Evolutionary conservation across 306 rosid species (phyloP).

Genomic region (Cucumis melo): DNA sequence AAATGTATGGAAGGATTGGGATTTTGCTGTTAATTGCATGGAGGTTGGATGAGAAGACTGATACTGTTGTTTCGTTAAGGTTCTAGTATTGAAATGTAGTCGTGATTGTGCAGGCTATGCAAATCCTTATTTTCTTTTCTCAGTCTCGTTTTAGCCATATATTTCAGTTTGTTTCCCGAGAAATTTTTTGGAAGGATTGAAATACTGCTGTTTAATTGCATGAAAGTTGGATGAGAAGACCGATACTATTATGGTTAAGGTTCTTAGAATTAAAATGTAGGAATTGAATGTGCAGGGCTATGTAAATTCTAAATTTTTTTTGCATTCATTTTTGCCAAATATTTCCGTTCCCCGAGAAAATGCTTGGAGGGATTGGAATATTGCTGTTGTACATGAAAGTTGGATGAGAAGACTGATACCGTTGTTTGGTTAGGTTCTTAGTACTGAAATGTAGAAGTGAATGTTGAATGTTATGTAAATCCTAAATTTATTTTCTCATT

Average conservation of each 20-base stretch:
- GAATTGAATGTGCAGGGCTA: background rate
- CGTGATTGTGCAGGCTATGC: background rate
- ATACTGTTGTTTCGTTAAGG: background rate
- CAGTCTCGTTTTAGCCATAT: background rate
- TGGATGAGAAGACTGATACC: background rate
- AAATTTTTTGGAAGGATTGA: background rate
- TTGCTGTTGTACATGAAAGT: background rate
- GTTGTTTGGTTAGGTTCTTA: background rate
- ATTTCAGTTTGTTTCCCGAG: background rate
- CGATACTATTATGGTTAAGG: background rate
- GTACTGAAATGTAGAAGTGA: background rate
- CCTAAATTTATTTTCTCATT: background rate
- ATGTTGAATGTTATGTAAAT: background rate
- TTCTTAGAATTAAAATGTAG: background rate
- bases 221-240: background rate
- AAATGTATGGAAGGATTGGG: background rate
- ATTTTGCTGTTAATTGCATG: background rate
- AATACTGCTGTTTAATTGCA: no score
- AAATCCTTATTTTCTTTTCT: background rate
- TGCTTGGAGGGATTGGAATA: background rate
- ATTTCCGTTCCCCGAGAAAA: background rate
- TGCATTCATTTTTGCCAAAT: no score
- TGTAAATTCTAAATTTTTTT: background rate
- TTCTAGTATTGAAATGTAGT: background rate
- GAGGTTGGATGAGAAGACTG: background rate